Percentiles rank a stretch among this genome's conserved stretches.
Conservation (phyloP, 2,329 filamentous ascomycete species). For the Teratosphaeria epicoccoides region DNA sequence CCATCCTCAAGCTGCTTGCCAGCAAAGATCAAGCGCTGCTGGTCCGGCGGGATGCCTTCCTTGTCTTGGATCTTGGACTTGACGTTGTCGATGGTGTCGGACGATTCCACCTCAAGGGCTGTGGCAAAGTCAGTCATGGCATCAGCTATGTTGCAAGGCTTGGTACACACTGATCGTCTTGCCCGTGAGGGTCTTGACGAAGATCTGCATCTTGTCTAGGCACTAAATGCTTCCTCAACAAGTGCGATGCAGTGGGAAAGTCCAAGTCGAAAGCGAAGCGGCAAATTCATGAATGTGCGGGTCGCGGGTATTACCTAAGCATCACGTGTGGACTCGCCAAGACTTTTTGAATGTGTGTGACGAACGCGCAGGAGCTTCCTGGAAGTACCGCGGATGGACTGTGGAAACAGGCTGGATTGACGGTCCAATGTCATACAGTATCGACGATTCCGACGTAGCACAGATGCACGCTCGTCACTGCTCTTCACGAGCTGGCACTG, state of each 20-base stretch:
- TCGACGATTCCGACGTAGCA: too few species aligned
- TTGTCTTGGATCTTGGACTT: slow-evolving; percentile 98
- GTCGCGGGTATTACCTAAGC: neutral
- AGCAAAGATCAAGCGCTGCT: slow-evolving; percentile 99
- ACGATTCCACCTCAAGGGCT: slow-evolving; percentile 99
- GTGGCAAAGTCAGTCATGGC: slow-evolving; percentile 53
- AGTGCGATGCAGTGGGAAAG: neutral
- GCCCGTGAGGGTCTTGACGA: slow-evolving; percentile 83
- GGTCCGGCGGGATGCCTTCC: slow-evolving; percentile 98
- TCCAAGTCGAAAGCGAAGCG: neutral
- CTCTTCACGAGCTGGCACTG: neutral
- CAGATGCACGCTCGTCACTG: too few species aligned
- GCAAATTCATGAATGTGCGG: neutral
- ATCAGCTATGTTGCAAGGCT: neutral
- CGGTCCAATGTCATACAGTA: too few species aligned
- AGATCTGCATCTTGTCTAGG: slow-evolving; percentile 65
- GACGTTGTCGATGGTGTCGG: slow-evolving; percentile 99
- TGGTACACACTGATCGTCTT: neutral
- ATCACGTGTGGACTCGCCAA: neutral
- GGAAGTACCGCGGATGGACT: too few species aligned
- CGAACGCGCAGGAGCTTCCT: too few species aligned
- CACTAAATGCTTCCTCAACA: slow-evolving; percentile 1
- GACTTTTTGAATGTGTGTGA: neutral
- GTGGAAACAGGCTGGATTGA: too few species aligned
- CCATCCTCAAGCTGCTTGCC: slow-evolving; percentile 99